phyloP scores from a whole-genome alignment of 305 asterid species.

The Fraxinus baroniana region DNA sequence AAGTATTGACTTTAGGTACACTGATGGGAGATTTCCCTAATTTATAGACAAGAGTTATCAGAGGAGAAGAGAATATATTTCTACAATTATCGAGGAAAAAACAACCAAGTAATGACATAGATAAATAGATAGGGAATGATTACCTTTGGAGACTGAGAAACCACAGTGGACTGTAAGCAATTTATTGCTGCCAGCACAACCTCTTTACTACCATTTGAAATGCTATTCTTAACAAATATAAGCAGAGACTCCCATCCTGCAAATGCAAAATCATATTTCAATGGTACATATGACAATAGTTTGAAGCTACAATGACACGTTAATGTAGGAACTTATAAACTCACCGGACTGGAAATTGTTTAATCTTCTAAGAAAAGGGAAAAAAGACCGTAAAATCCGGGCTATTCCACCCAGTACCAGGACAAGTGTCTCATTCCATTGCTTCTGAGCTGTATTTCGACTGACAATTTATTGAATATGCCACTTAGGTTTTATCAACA shows the following conservation, averaged over 20 bases:
- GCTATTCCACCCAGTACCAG: constrained; percentile 92
- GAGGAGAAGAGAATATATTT: constrained; percentile 21
- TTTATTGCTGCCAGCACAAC: constrained; percentile 93
- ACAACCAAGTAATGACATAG: constrained; percentile 11
- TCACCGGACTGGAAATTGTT: constrained; percentile 75
- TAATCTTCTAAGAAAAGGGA: constrained; percentile 73
- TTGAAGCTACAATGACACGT: neutral
- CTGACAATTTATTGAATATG: constrained; percentile 46
- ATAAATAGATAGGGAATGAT: constrained; percentile 20
- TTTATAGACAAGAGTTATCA: constrained; percentile 24
- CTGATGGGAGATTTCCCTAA: constrained; percentile 80
- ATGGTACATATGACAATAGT: neutral
- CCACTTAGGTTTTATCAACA: constrained; percentile 10
- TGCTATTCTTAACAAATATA: constrained; percentile 72
- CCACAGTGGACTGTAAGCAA: constrained; percentile 84
- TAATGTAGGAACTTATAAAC: constrained; percentile 1
- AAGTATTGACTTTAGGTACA: constrained; percentile 73
- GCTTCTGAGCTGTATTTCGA: constrained; percentile 98
- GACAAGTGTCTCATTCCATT: constrained; percentile 99
- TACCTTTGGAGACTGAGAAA: constrained; percentile 95
- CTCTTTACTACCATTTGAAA: constrained; percentile 88
- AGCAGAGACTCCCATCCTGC: constrained; percentile 96
- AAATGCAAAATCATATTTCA: constrained; percentile 24
- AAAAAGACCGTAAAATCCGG: constrained; percentile 82
- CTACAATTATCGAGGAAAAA: constrained; percentile 17